Percentiles rank a stretch among this genome's conserved stretches.
phyloP scores from a whole-genome alignment of 306 rosid species.

The cucumber (Cucumis sativus) region Cucumber_9930_V3 NC_026655.2:890001-890500 shows the following conservation, averaged over 20 bases:
- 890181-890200: background rate
- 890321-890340: background rate
- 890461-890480: background rate
- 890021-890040: too few species aligned
- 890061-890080: too few species aligned
- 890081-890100: too few species aligned
- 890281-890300: slow-evolving; percentile 26
- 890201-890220: background rate
- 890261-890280: slow-evolving; percentile 4
- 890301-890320: slow-evolving; percentile 6
- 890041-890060: too few species aligned
- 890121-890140: too few species aligned
- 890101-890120: too few species aligned
- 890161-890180: too few species aligned
- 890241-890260: background rate
- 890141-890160: too few species aligned
- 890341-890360: slow-evolving; percentile 1
- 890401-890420: slow-evolving; percentile 62
- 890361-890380: slow-evolving; percentile 28
- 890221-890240: background rate
- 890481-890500: background rate
- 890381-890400: slow-evolving; percentile 68
- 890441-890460: slow-evolving; percentile 33
- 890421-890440: slow-evolving; percentile 75
- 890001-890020: too few species aligned